Percentiles rank a stretch among this genome's conserved stretches.
Evolutionary conservation across 805 yeast genomes (phyloP).

Genomic region (Candida sakaeoensis): DNA sequence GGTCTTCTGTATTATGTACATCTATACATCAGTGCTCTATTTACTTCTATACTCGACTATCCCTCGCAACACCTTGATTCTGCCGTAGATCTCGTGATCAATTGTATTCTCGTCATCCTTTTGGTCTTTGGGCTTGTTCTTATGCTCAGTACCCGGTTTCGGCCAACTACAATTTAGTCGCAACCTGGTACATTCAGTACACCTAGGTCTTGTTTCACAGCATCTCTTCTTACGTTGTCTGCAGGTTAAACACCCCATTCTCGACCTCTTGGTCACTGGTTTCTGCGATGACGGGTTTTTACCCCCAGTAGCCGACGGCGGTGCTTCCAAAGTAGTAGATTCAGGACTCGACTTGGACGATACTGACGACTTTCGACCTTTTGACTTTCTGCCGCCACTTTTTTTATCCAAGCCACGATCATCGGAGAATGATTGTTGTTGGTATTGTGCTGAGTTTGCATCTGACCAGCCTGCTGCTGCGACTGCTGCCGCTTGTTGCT

Average conservation of each 20-base stretch:
- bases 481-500: conserved; percentile 3
- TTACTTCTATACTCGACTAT: conserved; percentile 47
- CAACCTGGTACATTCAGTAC: conserved; percentile 65
- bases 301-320: too few relatives aligned
- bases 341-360: conserved; percentile 2
- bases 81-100: conserved; percentile 53
- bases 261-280: conserved; percentile 45
- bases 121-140: conserved; percentile 51
- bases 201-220: conserved; percentile 64
- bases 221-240: conserved; percentile 75
- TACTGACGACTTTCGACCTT: conserved; percentile 4
- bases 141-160: conserved; percentile 61
- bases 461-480: neutral
- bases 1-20: too few relatives aligned
- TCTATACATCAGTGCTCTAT: too few relatives aligned
- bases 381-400: conserved; percentile 3
- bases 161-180: conserved; percentile 72
- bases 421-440: conserved; percentile 3
- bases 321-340: conserved; percentile 6
- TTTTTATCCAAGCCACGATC: neutral
- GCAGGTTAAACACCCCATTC: conserved; percentile 77
- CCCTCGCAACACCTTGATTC: conserved; percentile 59
- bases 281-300: too few relatives aligned
- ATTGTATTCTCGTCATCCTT: conserved; percentile 49
- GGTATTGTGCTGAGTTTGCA: conserved; percentile 8